phyloP scores from a whole-genome alignment of 177 flowering plant genomes.

The Vitis hybrid region DNA sequence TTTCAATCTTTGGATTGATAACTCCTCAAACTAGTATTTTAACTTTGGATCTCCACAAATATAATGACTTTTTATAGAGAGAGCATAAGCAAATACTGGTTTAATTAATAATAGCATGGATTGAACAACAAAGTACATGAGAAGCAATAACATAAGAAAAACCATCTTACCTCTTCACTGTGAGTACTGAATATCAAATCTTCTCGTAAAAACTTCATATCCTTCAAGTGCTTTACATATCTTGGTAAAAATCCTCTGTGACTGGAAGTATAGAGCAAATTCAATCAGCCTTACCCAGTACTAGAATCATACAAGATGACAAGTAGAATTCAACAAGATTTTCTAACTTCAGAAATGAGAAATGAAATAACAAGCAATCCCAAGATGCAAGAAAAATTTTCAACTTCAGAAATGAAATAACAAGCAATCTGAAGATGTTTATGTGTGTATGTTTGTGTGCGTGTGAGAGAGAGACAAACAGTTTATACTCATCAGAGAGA shows the following conservation, averaged over 20 bases:
- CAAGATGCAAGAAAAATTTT: background rate
- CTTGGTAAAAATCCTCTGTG: slow-evolving; percentile 81
- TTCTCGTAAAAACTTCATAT: slow-evolving; percentile 79
- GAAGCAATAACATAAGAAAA: background rate
- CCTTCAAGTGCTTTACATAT: slow-evolving; percentile 75
- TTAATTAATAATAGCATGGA: background rate
- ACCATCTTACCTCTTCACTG: slow-evolving; percentile 75
- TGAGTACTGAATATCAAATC: slow-evolving; percentile 85
- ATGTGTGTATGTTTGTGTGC: no score
- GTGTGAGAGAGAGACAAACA: no score
- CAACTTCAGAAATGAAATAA: no score
- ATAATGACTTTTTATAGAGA: no score
- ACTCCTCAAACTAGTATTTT: no score
- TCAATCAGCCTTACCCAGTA: slow-evolving; percentile 7
- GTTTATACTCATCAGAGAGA: no score
- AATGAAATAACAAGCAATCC: no score
- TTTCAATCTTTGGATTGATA: no score
- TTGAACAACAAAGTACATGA: background rate
- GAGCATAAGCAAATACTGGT: no score
- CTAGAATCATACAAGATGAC: background rate
- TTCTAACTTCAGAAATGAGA: no score
- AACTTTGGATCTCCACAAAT: no score
- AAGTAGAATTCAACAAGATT: background rate
- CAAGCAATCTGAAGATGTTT: no score
- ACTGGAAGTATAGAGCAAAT: slow-evolving; percentile 37